Base-by-base conservation (phyloP, 2,329 filamentous ascomycete genomes). In the Cordyceps militaris region DNA sequence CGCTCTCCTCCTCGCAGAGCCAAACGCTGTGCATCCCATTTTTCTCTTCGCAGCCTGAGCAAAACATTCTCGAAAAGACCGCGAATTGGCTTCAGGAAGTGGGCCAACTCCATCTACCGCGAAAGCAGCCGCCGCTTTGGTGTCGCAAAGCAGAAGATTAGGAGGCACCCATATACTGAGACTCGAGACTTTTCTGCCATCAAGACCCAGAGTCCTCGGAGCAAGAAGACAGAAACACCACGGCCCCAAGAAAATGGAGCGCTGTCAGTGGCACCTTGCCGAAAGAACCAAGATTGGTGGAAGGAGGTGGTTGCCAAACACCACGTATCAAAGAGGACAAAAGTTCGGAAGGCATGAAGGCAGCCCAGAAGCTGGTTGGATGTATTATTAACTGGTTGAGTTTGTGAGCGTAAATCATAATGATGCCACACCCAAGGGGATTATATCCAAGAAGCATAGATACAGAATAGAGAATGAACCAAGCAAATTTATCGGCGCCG, bases 261-360 rank as follows among this genome's bases (percentile, higher is more conserved):
- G 61, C 38, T 8, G n/a, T 51, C 4, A 9, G 19, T 38, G 8
- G 16, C 13, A 7, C 61, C 59, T 36, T 59, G 61, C 4, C 61
- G 61, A 43, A 64, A 63, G 13, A 61, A 65, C 32, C 61, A 69
- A 34, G 66, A 68, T 16, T 73, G 71, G 70, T 74, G 72, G 72
- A 66, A 62, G 48, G 69, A 70, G 8, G 70, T 69, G 4, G 66
- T 70, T 3, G 64, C 64, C 23, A 68, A 64, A 58, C 73, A 69
- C 56, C 66, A 64, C 19, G 67, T 67, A 13, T 69, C 69, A 5
- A 58, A 63, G 23, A 72, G 70, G 68, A 69, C 71, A 63, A 59
- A 61, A 36, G 71, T 72, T 62, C 30, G n/a, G 34, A 54, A 51
- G 24, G 38, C 26, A 43, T 32, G 42, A 32, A 32, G 55, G 26